Conservation (phyloP, 2,329 filamentous ascomycete genomes). For the Calycina herbarum region DNA sequence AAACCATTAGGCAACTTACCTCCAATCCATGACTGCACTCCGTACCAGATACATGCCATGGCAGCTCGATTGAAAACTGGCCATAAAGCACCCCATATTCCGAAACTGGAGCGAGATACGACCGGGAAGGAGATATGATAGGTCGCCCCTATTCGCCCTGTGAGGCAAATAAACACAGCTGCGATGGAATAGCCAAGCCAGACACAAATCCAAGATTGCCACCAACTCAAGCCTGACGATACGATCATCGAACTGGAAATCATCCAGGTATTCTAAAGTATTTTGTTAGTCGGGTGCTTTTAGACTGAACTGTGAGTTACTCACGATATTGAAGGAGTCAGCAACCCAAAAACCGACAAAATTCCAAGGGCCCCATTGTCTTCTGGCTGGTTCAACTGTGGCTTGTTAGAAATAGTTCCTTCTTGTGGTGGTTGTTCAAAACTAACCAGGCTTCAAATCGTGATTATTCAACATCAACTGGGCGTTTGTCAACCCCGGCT, state of each 20-base stretch:
- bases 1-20: conserved; percentile 42
- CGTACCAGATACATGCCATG: conserved; percentile 82
- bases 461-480: conserved; percentile 87
- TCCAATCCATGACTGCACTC: conserved; percentile 83
- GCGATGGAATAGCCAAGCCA: conserved; percentile 83
- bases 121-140: conserved; percentile 93
- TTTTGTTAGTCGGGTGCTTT: conserved; percentile 21
- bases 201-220: conserved; percentile 88
- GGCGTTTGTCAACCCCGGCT: conserved; percentile 72
- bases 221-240: conserved; percentile 73
- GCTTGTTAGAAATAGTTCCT: background rate
- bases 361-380: conserved; percentile 85
- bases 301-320: conserved; percentile 23
- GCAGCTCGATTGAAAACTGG: conserved; percentile 86
- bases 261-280: conserved; percentile 79
- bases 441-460: conserved; percentile 66
- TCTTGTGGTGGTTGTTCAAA: background rate
- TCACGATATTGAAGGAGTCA: conserved; percentile 76
- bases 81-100: conserved; percentile 87
- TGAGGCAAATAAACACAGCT: conserved; percentile 71
- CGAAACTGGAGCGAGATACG: conserved; percentile 74
- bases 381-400: conserved; percentile 70
- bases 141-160: conserved; percentile 78
- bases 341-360: conserved; percentile 88
- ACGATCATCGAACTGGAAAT: conserved; percentile 82